Percentiles rank a stretch among this genome's conserved stretches.
These are phyloP conservation scores for Penicillium sp. DNA, from an alignment of 2,329 filamentous ascomycete species.

Conservation along the genomic window DNA sequence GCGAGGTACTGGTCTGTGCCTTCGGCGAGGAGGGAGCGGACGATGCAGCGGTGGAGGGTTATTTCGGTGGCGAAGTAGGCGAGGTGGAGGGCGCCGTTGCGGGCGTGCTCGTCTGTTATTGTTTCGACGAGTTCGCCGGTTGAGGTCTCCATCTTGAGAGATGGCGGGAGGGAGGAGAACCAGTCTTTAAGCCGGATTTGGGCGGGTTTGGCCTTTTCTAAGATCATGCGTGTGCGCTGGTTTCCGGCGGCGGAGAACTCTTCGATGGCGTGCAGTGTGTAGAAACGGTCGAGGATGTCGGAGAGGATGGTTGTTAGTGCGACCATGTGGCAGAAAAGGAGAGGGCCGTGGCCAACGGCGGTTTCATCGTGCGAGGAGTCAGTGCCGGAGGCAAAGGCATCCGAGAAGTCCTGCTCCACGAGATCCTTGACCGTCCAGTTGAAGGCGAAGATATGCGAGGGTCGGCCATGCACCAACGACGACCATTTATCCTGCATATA, in stretches of 20 bases:
- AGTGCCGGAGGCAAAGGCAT: constrained; percentile 34
- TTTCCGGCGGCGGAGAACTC: constrained; percentile 41
- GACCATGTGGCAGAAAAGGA: constrained; percentile 53
- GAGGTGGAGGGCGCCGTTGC: constrained; percentile 73
- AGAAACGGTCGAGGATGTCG: constrained; percentile 52
- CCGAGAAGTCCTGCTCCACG: constrained; percentile 40
- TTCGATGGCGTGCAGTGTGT: constrained; percentile 48
- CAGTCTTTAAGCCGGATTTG: constrained; percentile 53
- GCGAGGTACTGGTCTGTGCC: constrained; percentile 73
- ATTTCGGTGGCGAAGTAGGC: constrained; percentile 95
- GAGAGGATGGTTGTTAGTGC: constrained; percentile 51
- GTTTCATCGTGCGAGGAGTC: constrained; percentile 29
- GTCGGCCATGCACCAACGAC: constrained; percentile 77
- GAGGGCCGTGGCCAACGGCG: constrained; percentile 39
- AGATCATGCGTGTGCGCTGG: constrained; percentile 48
- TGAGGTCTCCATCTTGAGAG: constrained; percentile 49
- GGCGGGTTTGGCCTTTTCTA: constrained; percentile 53
- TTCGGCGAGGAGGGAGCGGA: constrained; percentile 66
- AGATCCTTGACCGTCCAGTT: constrained; percentile 71
- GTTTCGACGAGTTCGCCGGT: constrained; percentile 45
- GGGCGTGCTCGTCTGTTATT: constrained; percentile 39
- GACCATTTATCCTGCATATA: constrained; percentile 97
- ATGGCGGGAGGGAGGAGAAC: constrained; percentile 48
- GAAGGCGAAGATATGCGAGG: constrained; percentile 67
- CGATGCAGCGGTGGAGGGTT: constrained; percentile 84